Base-by-base conservation (phyloP, 768 basidiomycete genomes). In the Boletus subparvulus region DNA sequence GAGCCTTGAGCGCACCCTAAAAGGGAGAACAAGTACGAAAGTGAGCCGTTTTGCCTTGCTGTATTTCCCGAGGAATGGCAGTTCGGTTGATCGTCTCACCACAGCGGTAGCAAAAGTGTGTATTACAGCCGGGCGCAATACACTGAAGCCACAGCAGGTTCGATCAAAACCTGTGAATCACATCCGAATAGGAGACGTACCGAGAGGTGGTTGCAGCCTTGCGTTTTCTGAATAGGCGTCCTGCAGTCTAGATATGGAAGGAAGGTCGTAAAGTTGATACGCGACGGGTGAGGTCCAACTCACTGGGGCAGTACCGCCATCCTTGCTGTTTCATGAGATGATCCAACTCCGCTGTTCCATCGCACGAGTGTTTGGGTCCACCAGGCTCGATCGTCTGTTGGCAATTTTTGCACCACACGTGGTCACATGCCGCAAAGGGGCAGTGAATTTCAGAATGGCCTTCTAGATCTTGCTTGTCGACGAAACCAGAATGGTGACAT, bases 271-370 rank as follows among this genome's bases (percentile, higher is more conserved):
- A 52, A 54, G 26, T 10, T 0, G 28, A 28, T 11, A 47, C n/a
- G 6, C 11, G 7, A 33, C n/a, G 4, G 6, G 13, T 13, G 2
- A n/a, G 7, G 26, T 19, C 30, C 16, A 32, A 54, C 76, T 58
- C 56, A 74, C 85, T 83, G 51, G 86, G 83, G 61, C 86, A 87
- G 60, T 79, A 77, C 57, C 80, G 83, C 86, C 86, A 87, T 6
- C 85, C 84, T 46, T 76, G 68, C 52, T 74, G 61, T 42, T 70
- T 66, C 80, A 85, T 79, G 30, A 84, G 66, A 49, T 78, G 72
- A 13, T 79, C 75, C 19, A 86, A 69, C 58, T 86, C 85, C 1
- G 75, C 70, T 1, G 79, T 72, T 12, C 82, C 83, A 55, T 85
- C 84, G 61, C 86, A 87, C 1, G 81, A 81, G 62, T 85, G 83